A percentile compares a stretch with the other conserved stretches of the same genome.
Conservation (phyloP, 2,329 filamentous ascomycete genomes). For the Sporothrix pseudoabietina region DNA sequence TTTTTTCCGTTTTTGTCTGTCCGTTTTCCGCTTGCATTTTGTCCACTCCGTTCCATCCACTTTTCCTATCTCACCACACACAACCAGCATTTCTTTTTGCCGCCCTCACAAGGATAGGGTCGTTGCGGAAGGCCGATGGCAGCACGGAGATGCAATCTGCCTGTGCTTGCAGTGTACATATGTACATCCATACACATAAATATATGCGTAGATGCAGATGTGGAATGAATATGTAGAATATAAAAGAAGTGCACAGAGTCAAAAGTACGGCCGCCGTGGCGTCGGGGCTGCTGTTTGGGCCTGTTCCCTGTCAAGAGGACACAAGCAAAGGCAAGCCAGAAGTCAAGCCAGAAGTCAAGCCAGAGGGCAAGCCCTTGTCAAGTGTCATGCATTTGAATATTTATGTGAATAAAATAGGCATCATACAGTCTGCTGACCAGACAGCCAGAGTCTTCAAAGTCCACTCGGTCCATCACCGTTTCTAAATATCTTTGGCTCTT, state of each 20-base stretch:
- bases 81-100: not conserved
- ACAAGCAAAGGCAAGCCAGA: not conserved
- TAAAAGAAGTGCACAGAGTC: not conserved
- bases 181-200: too few species aligned
- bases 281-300: slow-evolving; percentile 6
- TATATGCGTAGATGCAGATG: not conserved
- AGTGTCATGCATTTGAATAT: not conserved
- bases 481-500: not conserved
- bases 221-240: not conserved
- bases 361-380: not conserved
- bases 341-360: not conserved
- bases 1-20: not conserved
- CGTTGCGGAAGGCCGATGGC: slow-evolving; percentile 15
- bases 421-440: not conserved
- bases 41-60: not conserved
- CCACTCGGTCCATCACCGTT: not conserved
- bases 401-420: not conserved
- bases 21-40: not conserved
- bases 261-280: not conserved
- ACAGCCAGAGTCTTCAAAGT: too few species aligned
- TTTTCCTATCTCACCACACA: not conserved
- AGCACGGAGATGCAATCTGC: slow-evolving; percentile 12
- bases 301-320: slow-evolving; percentile 2
- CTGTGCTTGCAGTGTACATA: not conserved
- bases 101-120: slow-evolving; percentile 1